Conservation (phyloP, 2,329 filamentous ascomycete species). For the Magnaporthiopsis incrustans region DNA sequence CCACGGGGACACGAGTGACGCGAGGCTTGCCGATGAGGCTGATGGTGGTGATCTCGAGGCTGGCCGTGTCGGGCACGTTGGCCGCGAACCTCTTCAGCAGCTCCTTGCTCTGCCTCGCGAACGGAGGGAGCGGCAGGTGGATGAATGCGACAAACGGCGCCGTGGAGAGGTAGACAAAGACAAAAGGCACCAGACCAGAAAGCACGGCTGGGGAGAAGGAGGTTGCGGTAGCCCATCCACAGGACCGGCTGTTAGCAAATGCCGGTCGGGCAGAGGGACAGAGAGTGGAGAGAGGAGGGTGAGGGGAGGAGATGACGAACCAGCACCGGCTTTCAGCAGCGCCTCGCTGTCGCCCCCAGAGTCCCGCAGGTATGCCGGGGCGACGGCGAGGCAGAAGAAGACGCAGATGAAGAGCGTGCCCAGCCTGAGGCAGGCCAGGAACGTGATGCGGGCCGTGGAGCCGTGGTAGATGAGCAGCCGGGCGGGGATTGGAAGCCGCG, state of each 20-base stretch:
- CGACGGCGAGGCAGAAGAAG: constrained; percentile 56
- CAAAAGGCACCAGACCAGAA: constrained; percentile 55
- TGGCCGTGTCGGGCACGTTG: constrained; percentile 34
- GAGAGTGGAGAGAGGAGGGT: neutral
- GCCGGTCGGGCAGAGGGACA: constrained; percentile 2
- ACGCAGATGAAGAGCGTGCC: constrained; percentile 61
- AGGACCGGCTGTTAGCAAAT: neutral
- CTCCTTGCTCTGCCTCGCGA: constrained; percentile 53
- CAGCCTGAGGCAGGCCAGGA: constrained; percentile 63
- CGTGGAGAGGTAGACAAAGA: constrained; percentile 56
- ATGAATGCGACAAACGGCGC: constrained; percentile 67
- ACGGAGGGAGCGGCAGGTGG: constrained; percentile 58
- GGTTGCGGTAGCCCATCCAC: too few species aligned
- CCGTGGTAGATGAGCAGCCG: constrained; percentile 66
- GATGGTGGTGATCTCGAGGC: constrained; percentile 47
- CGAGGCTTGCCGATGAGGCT: constrained; percentile 47
- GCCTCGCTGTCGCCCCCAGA: constrained; percentile 31
- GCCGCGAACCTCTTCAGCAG: constrained; percentile 45
- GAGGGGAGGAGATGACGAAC: constrained; percentile 23
- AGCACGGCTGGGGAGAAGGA: constrained; percentile 37
- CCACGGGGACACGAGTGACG: constrained; percentile 23
- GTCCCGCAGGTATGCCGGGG: constrained; percentile 46
- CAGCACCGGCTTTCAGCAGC: constrained; percentile 23
- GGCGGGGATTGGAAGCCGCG: neutral
- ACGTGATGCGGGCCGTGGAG: constrained; percentile 57